These are phyloP conservation scores for Penicillium manginii DNA, from an alignment of 495 filamentous ascomycete species.

Conservation along the genomic window DNA sequence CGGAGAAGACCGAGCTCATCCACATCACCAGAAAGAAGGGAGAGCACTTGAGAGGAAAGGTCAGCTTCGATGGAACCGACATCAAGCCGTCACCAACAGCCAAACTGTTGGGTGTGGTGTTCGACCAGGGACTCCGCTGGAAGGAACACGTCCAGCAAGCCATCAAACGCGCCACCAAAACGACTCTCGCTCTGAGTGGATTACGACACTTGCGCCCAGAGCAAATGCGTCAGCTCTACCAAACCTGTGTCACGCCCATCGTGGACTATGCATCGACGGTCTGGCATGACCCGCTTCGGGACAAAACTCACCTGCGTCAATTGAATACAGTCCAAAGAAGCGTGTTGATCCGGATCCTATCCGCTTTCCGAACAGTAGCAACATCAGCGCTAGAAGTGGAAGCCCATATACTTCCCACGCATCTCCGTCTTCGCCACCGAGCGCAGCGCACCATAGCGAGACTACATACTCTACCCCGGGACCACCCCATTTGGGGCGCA, in stretches of 20 bases:
- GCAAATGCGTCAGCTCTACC: conserved; percentile 30
- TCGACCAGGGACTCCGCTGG: conserved; percentile 24
- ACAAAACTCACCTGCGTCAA: background rate
- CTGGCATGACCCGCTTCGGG: background rate
- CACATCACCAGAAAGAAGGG: background rate
- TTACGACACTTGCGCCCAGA: conserved; percentile 27
- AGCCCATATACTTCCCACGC: background rate
- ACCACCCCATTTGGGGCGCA: background rate
- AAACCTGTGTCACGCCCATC: conserved; percentile 25
- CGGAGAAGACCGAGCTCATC: background rate
- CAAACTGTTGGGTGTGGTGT: conserved; percentile 30
- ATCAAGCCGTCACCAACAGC: conserved; percentile 19
- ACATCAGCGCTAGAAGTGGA: background rate
- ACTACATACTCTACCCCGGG: background rate
- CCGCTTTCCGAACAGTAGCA: background rate
- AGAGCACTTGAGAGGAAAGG: background rate
- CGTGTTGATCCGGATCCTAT: background rate
- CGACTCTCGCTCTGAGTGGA: conserved; percentile 19
- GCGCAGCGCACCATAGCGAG: background rate
- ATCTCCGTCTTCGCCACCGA: background rate
- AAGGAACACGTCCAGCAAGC: conserved; percentile 30
- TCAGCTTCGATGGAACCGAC: conserved; percentile 1
- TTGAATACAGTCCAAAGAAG: background rate
- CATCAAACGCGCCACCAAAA: conserved; percentile 25
- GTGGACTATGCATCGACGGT: background rate